phyloP scores from a whole-genome alignment of 371 early-diverging fungal genomes.

The Mucor plumbeus region DNA sequence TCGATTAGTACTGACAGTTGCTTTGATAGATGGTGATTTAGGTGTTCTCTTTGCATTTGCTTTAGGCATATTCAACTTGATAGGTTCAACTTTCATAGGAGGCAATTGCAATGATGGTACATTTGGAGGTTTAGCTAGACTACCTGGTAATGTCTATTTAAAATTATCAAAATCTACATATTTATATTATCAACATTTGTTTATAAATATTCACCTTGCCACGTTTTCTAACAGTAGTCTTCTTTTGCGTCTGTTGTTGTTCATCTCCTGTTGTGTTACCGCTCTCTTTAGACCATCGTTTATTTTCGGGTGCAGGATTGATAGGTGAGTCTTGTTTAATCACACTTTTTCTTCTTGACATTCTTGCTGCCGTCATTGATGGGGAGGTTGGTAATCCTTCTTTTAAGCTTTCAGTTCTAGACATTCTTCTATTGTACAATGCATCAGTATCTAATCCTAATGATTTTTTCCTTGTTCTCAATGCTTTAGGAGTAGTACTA shows the following conservation, averaged over 20 bases:
- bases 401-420: constrained; percentile 47
- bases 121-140: constrained; percentile 50
- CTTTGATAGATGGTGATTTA: constrained; percentile 33
- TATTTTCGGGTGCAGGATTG: constrained; percentile 9
- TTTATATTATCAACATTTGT: neutral
- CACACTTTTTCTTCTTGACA: constrained; percentile 32
- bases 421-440: constrained; percentile 28
- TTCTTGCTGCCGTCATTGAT: constrained; percentile 29
- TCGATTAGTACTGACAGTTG: constrained; percentile 5
- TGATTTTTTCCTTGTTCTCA: constrained; percentile 26
- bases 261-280: constrained; percentile 9
- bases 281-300: constrained; percentile 4
- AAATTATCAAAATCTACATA: neutral
- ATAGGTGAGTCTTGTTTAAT: constrained; percentile 26
- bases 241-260: constrained; percentile 8
- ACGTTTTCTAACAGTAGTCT: constrained; percentile 34
- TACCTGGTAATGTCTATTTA: constrained; percentile 54
- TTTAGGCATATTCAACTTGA: constrained; percentile 40
- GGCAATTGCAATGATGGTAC: constrained; percentile 48
- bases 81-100: constrained; percentile 57
- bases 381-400: constrained; percentile 48
- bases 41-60: constrained; percentile 10
- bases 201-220: constrained; percentile 43
- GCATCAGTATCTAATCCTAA: constrained; percentile 10
- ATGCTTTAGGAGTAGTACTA: constrained; percentile 9